Percentiles rank a stretch among this genome's conserved stretches.
These are phyloP conservation scores for Cucurbita maxima DNA, from an alignment of 306 rosid genomes.

Conservation along the genomic window DNA sequence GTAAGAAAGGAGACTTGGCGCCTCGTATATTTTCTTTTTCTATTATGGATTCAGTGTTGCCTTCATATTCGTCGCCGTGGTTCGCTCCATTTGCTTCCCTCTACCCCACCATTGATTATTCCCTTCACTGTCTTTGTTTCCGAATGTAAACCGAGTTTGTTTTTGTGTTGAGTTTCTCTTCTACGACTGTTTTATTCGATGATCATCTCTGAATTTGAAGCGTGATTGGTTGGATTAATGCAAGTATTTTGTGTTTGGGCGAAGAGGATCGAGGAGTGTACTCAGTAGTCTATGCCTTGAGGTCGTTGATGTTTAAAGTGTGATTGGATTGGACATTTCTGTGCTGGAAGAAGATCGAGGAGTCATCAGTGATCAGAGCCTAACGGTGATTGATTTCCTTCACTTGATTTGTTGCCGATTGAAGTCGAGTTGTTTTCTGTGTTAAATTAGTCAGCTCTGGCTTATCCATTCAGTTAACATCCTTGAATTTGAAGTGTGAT, in stretches of 20 bases:
- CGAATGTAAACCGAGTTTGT: too few species aligned
- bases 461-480: not conserved
- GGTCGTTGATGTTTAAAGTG: not conserved
- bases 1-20: not conserved
- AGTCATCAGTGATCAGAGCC: not conserved
- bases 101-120: not conserved
- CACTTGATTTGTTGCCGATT: not conserved
- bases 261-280: not conserved
- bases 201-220: not conserved
- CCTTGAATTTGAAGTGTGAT: not conserved
- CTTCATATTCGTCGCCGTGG: slow-evolving; percentile 44
- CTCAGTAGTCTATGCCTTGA: not conserved
- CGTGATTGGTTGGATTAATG: not conserved
- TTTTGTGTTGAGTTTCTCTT: not conserved
- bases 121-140: not conserved
- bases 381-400: not conserved
- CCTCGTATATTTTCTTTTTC: not conserved
- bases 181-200: not conserved
- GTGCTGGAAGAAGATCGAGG: not conserved
- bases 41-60: slow-evolving; percentile 3
- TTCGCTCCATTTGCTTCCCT: slow-evolving; percentile 33
- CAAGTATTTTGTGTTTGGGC: not conserved
- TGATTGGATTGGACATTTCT: not conserved
- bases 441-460: not conserved
- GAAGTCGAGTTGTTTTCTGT: not conserved